phyloP scores from a whole-genome alignment of 179 eudicot species.

The Drosera spatulata region DNA sequence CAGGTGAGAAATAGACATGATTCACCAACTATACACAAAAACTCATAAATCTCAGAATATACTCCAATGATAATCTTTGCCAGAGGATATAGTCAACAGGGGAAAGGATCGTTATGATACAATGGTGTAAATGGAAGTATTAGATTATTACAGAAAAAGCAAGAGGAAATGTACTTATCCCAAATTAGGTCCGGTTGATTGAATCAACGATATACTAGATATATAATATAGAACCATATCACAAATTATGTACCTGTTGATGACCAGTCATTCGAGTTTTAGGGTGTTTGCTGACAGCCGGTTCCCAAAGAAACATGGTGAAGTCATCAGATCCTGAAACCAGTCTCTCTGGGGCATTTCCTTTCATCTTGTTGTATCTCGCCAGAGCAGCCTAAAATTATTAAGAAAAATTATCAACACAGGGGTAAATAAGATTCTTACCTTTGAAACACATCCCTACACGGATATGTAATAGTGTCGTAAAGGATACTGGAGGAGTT shows the following conservation, averaged over 20 bases:
- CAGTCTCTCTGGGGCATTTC: slow-evolving; percentile 84
- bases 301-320: slow-evolving; percentile 98
- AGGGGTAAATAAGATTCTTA: too few species aligned
- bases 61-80: background rate
- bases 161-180: too few species aligned
- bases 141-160: too few species aligned
- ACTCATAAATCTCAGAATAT: background rate
- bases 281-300: slow-evolving; percentile 81
- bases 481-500: too few species aligned
- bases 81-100: background rate
- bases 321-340: slow-evolving; percentile 98
- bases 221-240: background rate
- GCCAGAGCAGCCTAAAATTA: slow-evolving; percentile 55
- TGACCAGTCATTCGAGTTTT: slow-evolving; percentile 97
- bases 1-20: slow-evolving; percentile 95
- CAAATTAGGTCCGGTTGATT: too few species aligned
- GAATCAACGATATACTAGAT: background rate
- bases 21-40: slow-evolving; percentile 59
- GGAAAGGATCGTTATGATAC: too few species aligned
- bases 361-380: slow-evolving; percentile 77
- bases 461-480: too few species aligned
- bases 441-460: too few species aligned
- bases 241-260: slow-evolving; percentile 59
- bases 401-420: too few species aligned
- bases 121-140: too few species aligned